phyloP scores from a whole-genome alignment of 2,329 filamentous ascomycete species.

The Fonsecaea pugnacius region DNA sequence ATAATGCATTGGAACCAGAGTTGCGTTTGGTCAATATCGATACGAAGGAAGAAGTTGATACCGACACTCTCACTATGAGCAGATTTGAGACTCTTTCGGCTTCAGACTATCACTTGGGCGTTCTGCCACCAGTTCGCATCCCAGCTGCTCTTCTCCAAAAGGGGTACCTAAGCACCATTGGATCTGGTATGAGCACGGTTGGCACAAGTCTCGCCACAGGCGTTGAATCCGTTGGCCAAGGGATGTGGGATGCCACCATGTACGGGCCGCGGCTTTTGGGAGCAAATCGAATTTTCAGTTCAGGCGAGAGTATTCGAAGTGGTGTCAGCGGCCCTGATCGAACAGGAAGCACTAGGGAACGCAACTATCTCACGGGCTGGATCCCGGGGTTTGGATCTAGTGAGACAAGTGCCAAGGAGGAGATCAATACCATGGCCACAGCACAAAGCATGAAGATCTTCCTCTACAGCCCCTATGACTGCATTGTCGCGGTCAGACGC shows the following conservation, averaged over 20 bases:
- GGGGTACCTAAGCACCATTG: constrained; percentile 76
- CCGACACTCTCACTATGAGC: constrained; percentile 82
- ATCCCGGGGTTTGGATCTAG: constrained; percentile 49
- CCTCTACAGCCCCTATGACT: constrained; percentile 95
- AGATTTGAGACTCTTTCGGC: constrained; percentile 84
- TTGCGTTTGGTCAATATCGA: constrained; percentile 86
- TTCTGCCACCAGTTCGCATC: constrained; percentile 76
- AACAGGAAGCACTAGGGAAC: constrained; percentile 50
- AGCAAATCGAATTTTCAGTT: constrained; percentile 65
- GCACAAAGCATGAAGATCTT: constrained; percentile 77
- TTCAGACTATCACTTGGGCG: constrained; percentile 86
- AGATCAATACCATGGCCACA: constrained; percentile 55
- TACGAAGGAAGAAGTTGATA: constrained; percentile 80
- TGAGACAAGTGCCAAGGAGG: constrained; percentile 45
- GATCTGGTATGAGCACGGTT: constrained; percentile 47
- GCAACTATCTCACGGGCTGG: constrained; percentile 61
- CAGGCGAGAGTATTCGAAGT: constrained; percentile 73
- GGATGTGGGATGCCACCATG: constrained; percentile 88
- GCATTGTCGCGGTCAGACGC: constrained; percentile 85
- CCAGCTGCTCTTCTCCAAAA: constrained; percentile 67
- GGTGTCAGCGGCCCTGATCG: constrained; percentile 57
- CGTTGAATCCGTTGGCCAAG: constrained; percentile 60
- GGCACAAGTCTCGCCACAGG: constrained; percentile 45
- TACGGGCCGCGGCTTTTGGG: constrained; percentile 73
- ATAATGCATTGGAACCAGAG: constrained; percentile 83